These are phyloP conservation scores for Sphaerostilbella broomeana DNA, from an alignment of 2,329 filamentous ascomycete species.

Conservation along the genomic window DNA sequence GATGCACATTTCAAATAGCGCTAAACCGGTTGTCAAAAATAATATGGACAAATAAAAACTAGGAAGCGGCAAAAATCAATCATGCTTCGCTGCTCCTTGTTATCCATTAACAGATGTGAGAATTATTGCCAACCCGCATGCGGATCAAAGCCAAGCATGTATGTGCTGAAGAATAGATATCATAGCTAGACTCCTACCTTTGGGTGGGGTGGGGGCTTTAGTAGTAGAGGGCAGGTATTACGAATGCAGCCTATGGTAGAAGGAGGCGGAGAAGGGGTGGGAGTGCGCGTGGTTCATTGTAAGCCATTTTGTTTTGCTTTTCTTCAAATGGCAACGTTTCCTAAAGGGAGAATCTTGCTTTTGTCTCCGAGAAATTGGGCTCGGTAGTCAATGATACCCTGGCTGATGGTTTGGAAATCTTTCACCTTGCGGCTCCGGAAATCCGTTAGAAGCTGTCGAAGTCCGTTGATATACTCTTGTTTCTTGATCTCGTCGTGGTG, in stretches of 20 bases:
- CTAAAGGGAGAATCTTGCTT: constrained; percentile 55
- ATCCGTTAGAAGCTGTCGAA: constrained; percentile 54
- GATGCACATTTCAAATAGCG: background rate
- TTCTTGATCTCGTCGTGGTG: constrained; percentile 56
- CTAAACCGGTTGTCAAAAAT: background rate
- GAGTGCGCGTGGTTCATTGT: background rate
- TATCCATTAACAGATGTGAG: background rate
- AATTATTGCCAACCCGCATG: background rate
- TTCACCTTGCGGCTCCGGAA: constrained; percentile 53
- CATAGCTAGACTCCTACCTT: constrained; percentile 11
- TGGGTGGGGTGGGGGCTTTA: background rate
- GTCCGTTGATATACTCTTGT: constrained; percentile 54
- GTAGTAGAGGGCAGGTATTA: constrained; percentile 7
- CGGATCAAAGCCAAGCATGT: background rate
- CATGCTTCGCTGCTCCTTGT: background rate
- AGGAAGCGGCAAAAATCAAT: constrained; percentile 3
- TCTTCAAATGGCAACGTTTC: constrained; percentile 36
- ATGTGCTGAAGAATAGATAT: constrained; percentile 6
- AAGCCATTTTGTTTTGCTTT: too few species aligned
- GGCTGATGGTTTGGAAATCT: constrained; percentile 61
- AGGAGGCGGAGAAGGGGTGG: background rate
- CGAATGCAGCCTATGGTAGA: too few species aligned
- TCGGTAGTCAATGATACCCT: constrained; percentile 61
- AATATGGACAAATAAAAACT: background rate
- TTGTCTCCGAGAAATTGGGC: constrained; percentile 57